Percentiles rank a stretch among this genome's conserved stretches.
phyloP scores from a whole-genome alignment of 345 rosid genomes.

The Murraya paniculata region DNA sequence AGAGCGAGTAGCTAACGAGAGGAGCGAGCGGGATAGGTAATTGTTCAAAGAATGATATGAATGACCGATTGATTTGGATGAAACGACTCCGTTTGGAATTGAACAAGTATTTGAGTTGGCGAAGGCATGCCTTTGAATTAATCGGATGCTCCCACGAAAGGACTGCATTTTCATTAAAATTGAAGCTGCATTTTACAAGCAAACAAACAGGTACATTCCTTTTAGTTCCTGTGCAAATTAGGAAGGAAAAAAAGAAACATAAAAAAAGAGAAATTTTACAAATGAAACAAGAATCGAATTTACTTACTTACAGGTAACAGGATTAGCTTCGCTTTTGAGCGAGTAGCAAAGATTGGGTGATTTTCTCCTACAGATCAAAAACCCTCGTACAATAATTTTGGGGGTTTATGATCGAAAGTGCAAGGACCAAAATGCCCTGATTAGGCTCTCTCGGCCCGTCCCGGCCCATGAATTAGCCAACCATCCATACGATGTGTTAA shows the following conservation, averaged over 20 bases:
- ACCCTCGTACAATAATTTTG: neutral
- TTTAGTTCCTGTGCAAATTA: neutral
- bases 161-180: constrained; percentile 34
- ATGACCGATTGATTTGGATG: constrained; percentile 2
- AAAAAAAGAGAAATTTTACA: too few relatives aligned
- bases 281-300: neutral
- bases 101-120: constrained; percentile 4
- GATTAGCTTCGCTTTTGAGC: neutral
- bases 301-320: neutral
- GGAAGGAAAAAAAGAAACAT: neutral
- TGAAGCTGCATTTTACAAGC: neutral
- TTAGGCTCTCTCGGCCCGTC: neutral
- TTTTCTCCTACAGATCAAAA: neutral
- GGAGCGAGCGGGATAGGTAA: constrained; percentile 14
- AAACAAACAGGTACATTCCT: neutral
- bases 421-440: constrained; percentile 3
- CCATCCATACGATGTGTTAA: too few relatives aligned
- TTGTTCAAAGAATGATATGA: constrained; percentile 9
- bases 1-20: constrained; percentile 14
- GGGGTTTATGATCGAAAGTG: neutral
- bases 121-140: constrained; percentile 27
- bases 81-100: constrained; percentile 6
- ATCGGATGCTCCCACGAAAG: constrained; percentile 21
- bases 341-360: neutral
- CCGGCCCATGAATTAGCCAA: neutral